These are phyloP conservation scores for Botrytis medusae DNA, from an alignment of 2,329 filamentous ascomycete genomes.

Conservation along the genomic window DNA sequence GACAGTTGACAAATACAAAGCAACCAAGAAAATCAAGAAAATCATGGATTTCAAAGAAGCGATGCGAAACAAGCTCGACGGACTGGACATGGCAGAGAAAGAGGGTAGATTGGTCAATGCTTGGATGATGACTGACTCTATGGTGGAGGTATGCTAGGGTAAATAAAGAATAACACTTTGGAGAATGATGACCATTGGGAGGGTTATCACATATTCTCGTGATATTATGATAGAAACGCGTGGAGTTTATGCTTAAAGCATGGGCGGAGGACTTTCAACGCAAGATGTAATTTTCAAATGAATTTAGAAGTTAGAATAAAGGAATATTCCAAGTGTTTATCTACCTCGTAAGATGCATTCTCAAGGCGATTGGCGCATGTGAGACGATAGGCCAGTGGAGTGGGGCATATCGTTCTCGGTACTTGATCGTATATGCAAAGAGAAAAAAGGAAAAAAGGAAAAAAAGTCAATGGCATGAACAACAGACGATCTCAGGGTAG, in stretches of 20 bases:
- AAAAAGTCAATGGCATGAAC: background rate
- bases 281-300: constrained; percentile 7
- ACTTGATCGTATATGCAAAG: background rate
- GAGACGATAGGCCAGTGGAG: constrained; percentile 4
- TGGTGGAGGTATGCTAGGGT: background rate
- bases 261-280: constrained; percentile 7
- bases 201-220: background rate
- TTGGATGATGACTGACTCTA: background rate
- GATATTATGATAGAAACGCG: background rate
- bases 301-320: background rate
- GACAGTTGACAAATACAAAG: background rate
- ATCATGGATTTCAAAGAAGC: background rate
- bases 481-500: background rate
- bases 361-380: background rate
- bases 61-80: background rate
- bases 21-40: background rate
- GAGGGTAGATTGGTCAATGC: background rate
- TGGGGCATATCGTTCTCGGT: background rate
- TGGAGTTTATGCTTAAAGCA: background rate
- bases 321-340: background rate
- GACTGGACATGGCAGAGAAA: background rate
- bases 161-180: background rate
- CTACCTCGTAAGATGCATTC: background rate
- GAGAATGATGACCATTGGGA: background rate
- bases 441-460: background rate